These are phyloP conservation scores for Magnusiomyces ingens DNA, from an alignment of 1,139 yeast genomes.

Conservation along the genomic window DNA sequence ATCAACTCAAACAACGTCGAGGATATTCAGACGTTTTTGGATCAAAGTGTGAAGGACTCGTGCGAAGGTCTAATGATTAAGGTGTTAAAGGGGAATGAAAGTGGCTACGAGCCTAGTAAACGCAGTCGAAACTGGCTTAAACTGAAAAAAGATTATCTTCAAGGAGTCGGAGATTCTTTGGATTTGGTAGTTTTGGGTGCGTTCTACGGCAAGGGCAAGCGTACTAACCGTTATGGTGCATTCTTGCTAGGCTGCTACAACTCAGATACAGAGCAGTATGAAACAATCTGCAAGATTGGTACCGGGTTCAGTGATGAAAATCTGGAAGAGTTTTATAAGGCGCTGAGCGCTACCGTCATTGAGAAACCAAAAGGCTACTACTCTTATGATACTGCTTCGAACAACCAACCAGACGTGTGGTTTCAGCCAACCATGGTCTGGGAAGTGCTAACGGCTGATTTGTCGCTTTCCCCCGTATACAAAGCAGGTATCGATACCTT, in stretches of 20 bases:
- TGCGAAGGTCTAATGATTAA: constrained; percentile 98
- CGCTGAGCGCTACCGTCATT: constrained; percentile 63
- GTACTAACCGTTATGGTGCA: constrained; percentile 95
- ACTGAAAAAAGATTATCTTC: constrained; percentile 85
- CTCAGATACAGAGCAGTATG: constrained; percentile 84
- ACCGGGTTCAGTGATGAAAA: constrained; percentile 93
- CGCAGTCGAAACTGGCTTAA: constrained; percentile 94
- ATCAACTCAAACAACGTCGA: constrained; percentile 70
- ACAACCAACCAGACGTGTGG: constrained; percentile 86
- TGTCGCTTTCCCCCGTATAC: constrained; percentile 85
- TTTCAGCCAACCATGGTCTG: constrained; percentile 82
- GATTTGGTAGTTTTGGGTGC: constrained; percentile 95
- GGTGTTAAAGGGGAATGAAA: constrained; percentile 71
- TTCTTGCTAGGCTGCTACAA: constrained; percentile 85
- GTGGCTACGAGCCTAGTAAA: constrained; percentile 88
- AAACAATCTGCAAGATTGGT: constrained; percentile 93
- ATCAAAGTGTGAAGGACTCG: constrained; percentile 79
- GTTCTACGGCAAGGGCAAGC: constrained; percentile 85
- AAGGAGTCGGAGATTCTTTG: constrained; percentile 81
- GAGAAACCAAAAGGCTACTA: constrained; percentile 62
- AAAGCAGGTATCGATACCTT: constrained; percentile 75
- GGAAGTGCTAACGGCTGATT: constrained; percentile 91
- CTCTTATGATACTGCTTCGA: constrained; percentile 51
- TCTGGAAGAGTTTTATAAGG: constrained; percentile 51
- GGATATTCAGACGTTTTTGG: constrained; percentile 71